phyloP scores from a whole-genome alignment of 805 yeast genomes.

The Vanderwaltozyma yarrowii region DNA sequence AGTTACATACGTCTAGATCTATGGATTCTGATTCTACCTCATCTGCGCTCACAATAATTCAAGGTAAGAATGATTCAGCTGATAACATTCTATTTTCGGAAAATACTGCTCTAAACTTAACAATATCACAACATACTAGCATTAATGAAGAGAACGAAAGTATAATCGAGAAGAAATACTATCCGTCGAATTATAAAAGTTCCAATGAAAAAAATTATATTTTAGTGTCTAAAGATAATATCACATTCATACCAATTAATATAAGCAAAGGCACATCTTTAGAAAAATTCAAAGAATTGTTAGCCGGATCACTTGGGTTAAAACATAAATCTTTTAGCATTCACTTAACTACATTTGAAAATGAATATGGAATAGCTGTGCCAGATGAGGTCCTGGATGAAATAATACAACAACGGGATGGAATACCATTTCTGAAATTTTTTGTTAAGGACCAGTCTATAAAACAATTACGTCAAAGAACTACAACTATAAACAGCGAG shows the following conservation, averaged over 20 bases:
- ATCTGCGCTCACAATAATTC: too few relatives aligned
- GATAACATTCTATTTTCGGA: too few relatives aligned
- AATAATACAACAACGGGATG: constrained; percentile 29
- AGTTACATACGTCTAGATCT: too few relatives aligned
- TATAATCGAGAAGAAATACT: constrained; percentile 1
- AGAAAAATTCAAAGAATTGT: constrained; percentile 31
- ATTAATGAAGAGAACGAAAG: too few relatives aligned
- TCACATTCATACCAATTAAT: constrained; percentile 41
- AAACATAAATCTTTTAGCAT: constrained; percentile 27
- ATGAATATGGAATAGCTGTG: constrained; percentile 46
- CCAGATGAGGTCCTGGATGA: constrained; percentile 38
- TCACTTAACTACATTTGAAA: constrained; percentile 61
- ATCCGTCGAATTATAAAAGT: neutral
- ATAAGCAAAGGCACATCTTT: constrained; percentile 24
- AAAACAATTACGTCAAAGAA: constrained; percentile 11
- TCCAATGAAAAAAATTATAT: constrained; percentile 28
- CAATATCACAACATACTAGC: too few relatives aligned
- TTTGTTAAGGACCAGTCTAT: constrained; percentile 22
- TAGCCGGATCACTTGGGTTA: constrained; percentile 31
- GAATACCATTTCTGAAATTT: constrained; percentile 23
- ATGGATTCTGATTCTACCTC: too few relatives aligned
- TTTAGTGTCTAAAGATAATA: constrained; percentile 57
- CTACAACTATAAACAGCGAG: constrained; percentile 11
- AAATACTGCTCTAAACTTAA: too few relatives aligned
- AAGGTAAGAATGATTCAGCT: too few relatives aligned